Conservation (phyloP, 257 asterid species). For the Plantago ovata region DNA sequence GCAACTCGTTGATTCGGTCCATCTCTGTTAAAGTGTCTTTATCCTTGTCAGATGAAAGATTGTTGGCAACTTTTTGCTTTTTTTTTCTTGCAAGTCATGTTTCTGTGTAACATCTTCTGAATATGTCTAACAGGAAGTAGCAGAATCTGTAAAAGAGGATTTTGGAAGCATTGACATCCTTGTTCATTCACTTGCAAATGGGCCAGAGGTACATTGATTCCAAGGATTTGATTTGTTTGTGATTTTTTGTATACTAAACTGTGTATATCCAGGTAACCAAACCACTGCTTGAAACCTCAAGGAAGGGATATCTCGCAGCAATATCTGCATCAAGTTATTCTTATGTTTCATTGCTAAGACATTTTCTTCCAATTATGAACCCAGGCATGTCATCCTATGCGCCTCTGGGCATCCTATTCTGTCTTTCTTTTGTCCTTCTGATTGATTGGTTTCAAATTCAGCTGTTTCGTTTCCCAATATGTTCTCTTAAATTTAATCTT, state of each 20-base stretch:
- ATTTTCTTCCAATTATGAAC: constrained; percentile 78
- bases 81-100: constrained; percentile 4
- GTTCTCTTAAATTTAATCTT: constrained; percentile 4
- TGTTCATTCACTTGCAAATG: constrained; percentile 90
- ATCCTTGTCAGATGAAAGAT: too few relatives aligned
- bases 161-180: constrained; percentile 85
- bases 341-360: constrained; percentile 63
- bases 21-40: too few relatives aligned
- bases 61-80: too few relatives aligned
- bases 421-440: background rate
- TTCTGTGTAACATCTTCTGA: constrained; percentile 18
- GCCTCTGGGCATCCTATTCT: background rate
- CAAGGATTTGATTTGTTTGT: background rate
- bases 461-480: constrained; percentile 1
- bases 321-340: constrained; percentile 94
- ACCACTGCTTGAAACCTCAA: constrained; percentile 78
- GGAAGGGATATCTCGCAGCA: constrained; percentile 91
- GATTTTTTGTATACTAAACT: constrained; percentile 13
- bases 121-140: constrained; percentile 61
- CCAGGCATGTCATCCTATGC: constrained; percentile 56
- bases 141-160: constrained; percentile 73
- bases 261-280: constrained; percentile 58
- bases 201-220: constrained; percentile 64
- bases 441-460: constrained; percentile 1
- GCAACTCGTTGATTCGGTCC: too few relatives aligned